Evolutionary conservation across 164 flowering plant species (phyloP), one percentile per base, ranked within the genome.

Genomic region (Nymphaea colorata): DNA sequence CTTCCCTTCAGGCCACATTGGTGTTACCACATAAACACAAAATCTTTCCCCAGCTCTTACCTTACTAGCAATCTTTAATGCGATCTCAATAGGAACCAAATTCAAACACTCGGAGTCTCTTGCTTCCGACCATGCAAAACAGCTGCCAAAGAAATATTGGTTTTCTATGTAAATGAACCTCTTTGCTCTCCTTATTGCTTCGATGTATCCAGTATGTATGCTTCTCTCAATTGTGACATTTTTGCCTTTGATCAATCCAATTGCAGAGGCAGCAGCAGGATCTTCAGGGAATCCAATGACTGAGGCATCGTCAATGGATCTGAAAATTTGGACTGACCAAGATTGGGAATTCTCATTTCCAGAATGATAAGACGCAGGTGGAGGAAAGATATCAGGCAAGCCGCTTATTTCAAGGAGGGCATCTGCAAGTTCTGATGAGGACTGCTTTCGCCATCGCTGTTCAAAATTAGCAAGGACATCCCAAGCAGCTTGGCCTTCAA

Each of bases 1-100:
- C 44, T 74, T 70, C 6, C 93, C 93, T 70, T 88, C 93, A 2
- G 90, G 90, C 93, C 93, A 85, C 89, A 87, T 82, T n/a, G 93
- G 93, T 44, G 83, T 75, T 71, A 87, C 88, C 45, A 85, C 70
- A 70, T 88, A 88, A 3, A 81, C 90, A 7, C 76, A 64, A 60
- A 88, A 88, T 62, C 86, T 81, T 73, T 88, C 90, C 18, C 85
- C 83, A 12, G 87, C 83, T 67, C 79, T 79, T 5, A 88, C 86
- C 72, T 88, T 88, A 44, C 87, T 86, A 0, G 80, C 85, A 53
- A 88, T 85, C 80, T 88, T 88, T 3, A 88, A 71, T 2, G 90
- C 84, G 5, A 88, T 80, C 79, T 88, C 93, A 55, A 80, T 88
- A 6, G 93, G 90, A 4, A 88, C 74, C 2, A 83, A 79, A 74